Percentiles rank a stretch among this genome's conserved stretches.
phyloP scores from a whole-genome alignment of 352 stramenopile genomes.

The Phytophthora parvispora region DNA sequence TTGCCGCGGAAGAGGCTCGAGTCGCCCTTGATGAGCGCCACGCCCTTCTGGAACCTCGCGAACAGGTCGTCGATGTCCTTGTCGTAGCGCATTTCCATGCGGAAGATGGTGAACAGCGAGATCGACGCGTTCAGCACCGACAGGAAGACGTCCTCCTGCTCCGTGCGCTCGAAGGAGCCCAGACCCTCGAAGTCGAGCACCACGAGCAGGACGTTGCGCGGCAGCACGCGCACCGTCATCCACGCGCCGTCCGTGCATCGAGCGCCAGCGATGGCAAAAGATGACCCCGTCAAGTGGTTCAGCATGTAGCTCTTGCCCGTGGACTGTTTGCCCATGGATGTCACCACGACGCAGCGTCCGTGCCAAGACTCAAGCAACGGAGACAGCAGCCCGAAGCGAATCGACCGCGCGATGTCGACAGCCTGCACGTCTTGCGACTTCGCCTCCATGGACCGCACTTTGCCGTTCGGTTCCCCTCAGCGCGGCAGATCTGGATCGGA shows the following conservation, averaged over 20 bases:
- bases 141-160: conserved; percentile 77
- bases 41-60: conserved; percentile 71
- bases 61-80: conserved; percentile 85
- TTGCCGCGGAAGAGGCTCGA: conserved; percentile 67
- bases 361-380: conserved; percentile 51
- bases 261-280: conserved; percentile 67
- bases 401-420: conserved; percentile 60
- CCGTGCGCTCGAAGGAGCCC: conserved; percentile 70
- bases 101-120: conserved; percentile 76
- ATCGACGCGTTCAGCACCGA: conserved; percentile 73
- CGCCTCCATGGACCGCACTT: conserved; percentile 18
- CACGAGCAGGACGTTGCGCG: conserved; percentile 58
- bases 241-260: conserved; percentile 53
- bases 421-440: conserved; percentile 35
- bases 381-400: conserved; percentile 50
- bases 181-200: conserved; percentile 85
- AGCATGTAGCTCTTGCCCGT: conserved; percentile 87
- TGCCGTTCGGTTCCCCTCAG: conserved; percentile 65
- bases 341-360: conserved; percentile 45
- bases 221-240: conserved; percentile 48
- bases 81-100: conserved; percentile 81
- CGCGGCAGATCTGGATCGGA: conserved; percentile 80
- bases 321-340: conserved; percentile 75
- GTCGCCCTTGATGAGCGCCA: conserved; percentile 70
- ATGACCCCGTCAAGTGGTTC: conserved; percentile 80